Conservation (phyloP, 2,329 filamentous ascomycete genomes). For the Fusarium pseudoanthophilum region DNA sequence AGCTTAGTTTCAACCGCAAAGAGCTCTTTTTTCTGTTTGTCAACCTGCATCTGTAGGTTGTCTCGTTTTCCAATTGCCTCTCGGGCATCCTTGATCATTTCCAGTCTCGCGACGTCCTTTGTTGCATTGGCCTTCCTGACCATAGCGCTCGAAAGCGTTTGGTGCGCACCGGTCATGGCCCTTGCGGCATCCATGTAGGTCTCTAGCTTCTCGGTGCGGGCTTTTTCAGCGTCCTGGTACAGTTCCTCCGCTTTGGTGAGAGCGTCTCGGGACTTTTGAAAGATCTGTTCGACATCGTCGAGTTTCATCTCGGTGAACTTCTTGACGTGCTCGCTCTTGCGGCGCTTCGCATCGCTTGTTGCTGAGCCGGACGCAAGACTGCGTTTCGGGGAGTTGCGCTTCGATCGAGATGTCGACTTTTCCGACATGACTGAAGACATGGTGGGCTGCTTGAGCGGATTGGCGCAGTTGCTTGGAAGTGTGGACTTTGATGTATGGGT, state of each 20-base stretch:
- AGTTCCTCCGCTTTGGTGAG: not conserved
- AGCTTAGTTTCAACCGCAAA: not conserved
- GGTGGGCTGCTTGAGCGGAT: accelerated
- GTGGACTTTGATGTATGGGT: accelerated
- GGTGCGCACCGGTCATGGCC: not conserved
- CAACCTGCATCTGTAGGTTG: accelerated
- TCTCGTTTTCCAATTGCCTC: accelerated
- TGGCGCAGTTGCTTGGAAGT: accelerated
- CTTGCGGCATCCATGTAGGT: not conserved
- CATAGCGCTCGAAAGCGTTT: accelerated
- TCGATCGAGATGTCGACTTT: not conserved
- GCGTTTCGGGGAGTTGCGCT: not conserved
- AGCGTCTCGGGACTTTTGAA: not conserved
- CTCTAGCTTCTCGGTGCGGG: not conserved
- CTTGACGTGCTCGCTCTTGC: not conserved
- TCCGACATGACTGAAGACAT: not conserved
- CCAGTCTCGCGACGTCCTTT: accelerated
- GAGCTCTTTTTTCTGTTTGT: not conserved
- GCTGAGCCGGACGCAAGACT: not conserved
- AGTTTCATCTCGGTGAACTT: not conserved
- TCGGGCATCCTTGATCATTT: not conserved
- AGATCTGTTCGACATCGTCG: not conserved
- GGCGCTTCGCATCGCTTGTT: not conserved
- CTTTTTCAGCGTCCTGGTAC: not conserved
- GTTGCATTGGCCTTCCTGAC: accelerated